A percentile compares a stretch with the other conserved stretches of the same genome.
Evolutionary conservation across 192 early-diverging fungal species (phyloP).

Genomic region (Linderina pennispora): DNA sequence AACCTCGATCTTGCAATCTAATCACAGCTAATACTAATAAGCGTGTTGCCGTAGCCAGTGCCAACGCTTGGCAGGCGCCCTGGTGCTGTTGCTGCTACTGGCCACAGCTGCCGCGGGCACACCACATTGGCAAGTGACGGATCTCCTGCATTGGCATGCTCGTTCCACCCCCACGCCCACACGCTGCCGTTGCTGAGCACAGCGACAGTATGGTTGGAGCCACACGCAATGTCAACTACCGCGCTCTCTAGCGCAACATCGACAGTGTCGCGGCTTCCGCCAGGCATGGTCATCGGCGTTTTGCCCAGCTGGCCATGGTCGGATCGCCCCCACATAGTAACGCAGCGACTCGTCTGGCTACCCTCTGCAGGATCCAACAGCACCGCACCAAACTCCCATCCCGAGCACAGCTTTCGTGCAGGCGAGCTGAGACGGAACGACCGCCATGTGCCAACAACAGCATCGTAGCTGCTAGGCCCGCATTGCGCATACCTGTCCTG

Average conservation of each 20-base stretch:
- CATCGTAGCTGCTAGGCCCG: constrained; percentile 20
- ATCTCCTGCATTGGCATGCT: constrained; percentile 83
- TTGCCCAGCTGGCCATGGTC: constrained; percentile 65
- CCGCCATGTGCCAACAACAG: constrained; percentile 2
- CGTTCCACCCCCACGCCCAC: constrained; percentile 89
- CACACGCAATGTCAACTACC: constrained; percentile 56
- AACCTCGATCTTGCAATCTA: too few species aligned
- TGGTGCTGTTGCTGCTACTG: too few species aligned
- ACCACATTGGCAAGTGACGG: constrained; percentile 35
- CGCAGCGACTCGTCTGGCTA: constrained; percentile 8
- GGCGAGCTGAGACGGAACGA: constrained; percentile 5
- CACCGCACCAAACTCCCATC: constrained; percentile 47
- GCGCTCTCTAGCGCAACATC: too few species aligned
- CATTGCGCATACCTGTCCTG: constrained; percentile 62
- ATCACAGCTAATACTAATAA: too few species aligned
- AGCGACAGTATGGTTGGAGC: constrained; percentile 70
- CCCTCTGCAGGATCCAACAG: constrained; percentile 56
- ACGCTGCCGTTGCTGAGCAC: constrained; percentile 41
- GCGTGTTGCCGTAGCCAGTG: too few species aligned
- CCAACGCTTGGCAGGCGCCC: too few species aligned
- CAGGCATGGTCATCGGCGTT: too few species aligned
- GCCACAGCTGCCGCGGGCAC: too few species aligned
- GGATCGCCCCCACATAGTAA: constrained; percentile 67
- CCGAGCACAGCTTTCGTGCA: constrained; percentile 24
- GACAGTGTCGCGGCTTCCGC: too few species aligned